Conservation (phyloP, 306 rosid genomes). For the Luffa acutangula region DNA sequence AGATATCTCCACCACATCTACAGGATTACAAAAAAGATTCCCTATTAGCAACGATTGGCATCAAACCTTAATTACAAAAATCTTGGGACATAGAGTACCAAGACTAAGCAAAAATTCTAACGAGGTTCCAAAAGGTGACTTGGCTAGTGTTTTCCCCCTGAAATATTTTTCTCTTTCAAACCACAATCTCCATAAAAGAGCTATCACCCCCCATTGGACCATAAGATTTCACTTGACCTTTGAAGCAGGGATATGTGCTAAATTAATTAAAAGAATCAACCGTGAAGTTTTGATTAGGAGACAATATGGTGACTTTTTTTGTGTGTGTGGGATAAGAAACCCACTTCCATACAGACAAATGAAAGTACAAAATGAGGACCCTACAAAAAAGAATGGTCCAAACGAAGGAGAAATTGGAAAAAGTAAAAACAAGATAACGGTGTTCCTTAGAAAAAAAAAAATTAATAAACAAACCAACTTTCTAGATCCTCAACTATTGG, state of each 20-base stretch:
- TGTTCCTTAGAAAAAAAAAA: neutral
- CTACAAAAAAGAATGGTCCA: neutral
- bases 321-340: neutral
- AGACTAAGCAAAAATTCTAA: neutral
- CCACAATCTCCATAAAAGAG: neutral
- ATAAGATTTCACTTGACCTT: neutral
- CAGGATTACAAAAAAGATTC: neutral
- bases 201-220: neutral
- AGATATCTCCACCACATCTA: neutral
- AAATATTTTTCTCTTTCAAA: neutral
- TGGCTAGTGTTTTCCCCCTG: neutral
- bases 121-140: neutral
- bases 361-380: neutral
- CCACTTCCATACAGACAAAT: neutral
- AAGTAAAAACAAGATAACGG: neutral
- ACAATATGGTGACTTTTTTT: neutral
- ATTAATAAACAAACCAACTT: neutral
- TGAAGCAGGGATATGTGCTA: neutral
- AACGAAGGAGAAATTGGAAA: neutral
- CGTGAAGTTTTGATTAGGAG: neutral
- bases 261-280: neutral
- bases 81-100: neutral
- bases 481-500: neutral
- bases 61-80: neutral
- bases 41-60: neutral